phyloP scores from a whole-genome alignment of 495 filamentous ascomycete genomes.

The Xylaria telfairii region DNA sequence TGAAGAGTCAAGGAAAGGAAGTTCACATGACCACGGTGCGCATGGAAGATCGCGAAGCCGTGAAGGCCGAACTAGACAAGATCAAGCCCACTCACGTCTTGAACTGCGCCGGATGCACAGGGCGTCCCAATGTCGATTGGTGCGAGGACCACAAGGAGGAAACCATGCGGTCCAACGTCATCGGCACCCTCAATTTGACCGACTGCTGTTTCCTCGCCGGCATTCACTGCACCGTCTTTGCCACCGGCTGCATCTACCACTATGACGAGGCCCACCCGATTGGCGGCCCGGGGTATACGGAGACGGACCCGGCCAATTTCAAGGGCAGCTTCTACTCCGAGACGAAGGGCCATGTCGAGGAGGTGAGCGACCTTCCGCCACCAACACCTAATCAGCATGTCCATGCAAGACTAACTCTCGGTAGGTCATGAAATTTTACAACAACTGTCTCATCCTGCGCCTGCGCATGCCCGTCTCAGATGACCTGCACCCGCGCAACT shows the following conservation, averaged over 20 bases:
- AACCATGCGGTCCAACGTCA: slow-evolving; percentile 68
- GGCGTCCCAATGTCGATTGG: slow-evolving; percentile 73
- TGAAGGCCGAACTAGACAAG: slow-evolving; percentile 59
- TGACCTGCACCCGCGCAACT: slow-evolving; percentile 68
- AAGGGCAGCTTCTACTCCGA: slow-evolving; percentile 69
- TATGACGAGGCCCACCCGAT: slow-evolving; percentile 65
- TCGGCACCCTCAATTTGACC: slow-evolving; percentile 67
- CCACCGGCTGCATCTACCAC: slow-evolving; percentile 69
- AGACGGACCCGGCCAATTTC: slow-evolving; percentile 70
- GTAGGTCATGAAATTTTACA: slow-evolving; percentile 65
- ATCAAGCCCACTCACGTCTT: slow-evolving; percentile 68
- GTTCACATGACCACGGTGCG: slow-evolving; percentile 62
- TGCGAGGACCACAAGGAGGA: slow-evolving; percentile 71
- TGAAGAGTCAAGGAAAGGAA: slow-evolving; percentile 66
- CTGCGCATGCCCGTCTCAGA: slow-evolving; percentile 74
- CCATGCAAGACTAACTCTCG: slow-evolving; percentile 16
- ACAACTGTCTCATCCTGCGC: slow-evolving; percentile 64
- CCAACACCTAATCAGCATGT: background rate
- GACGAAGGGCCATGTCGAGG: slow-evolving; percentile 69
- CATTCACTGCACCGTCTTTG: slow-evolving; percentile 68
- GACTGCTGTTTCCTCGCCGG: slow-evolving; percentile 62
- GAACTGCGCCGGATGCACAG: slow-evolving; percentile 70
- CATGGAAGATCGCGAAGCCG: slow-evolving; percentile 66
- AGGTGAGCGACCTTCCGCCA: slow-evolving; percentile 47
- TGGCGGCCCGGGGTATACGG: slow-evolving; percentile 63